These are phyloP conservation scores for Trichosporon ovoides DNA, from an alignment of 1,284 basidiomycete genomes.

Conservation along the genomic window DNA sequence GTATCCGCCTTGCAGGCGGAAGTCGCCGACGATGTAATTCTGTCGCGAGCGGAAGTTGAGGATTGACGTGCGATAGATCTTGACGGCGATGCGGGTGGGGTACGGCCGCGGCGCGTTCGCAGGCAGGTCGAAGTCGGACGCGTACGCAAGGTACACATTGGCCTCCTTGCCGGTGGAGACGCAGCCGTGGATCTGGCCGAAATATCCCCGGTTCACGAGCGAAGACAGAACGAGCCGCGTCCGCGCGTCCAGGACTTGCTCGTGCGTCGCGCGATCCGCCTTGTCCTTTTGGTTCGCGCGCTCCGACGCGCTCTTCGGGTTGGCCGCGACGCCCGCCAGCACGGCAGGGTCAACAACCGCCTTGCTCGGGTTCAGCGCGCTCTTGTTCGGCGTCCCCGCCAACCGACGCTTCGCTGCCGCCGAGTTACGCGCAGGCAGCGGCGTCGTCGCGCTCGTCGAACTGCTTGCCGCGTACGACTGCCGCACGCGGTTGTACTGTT, in stretches of 20 bases:
- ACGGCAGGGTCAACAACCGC: slow-evolving; percentile 60
- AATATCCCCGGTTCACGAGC: slow-evolving; percentile 80
- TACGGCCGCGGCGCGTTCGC: slow-evolving; percentile 53
- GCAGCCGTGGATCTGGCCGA: slow-evolving; percentile 86
- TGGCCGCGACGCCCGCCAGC: slow-evolving; percentile 68
- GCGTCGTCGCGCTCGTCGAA: slow-evolving; percentile 16
- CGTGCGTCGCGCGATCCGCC: slow-evolving; percentile 85
- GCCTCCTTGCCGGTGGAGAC: slow-evolving; percentile 95
- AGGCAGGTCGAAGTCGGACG: slow-evolving; percentile 52
- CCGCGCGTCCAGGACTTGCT: slow-evolving; percentile 87
- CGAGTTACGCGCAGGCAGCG: slow-evolving; percentile 37
- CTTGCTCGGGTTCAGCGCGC: slow-evolving; percentile 54
- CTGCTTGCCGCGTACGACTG: slow-evolving; percentile 56
- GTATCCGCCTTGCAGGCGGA: slow-evolving; percentile 89
- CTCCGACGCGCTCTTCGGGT: slow-evolving; percentile 80
- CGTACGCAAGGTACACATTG: slow-evolving; percentile 84
- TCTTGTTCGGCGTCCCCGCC: neutral
- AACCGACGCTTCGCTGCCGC: slow-evolving; percentile 3
- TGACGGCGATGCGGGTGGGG: slow-evolving; percentile 71
- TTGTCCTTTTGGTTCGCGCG: slow-evolving; percentile 85
- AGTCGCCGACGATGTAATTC: slow-evolving; percentile 84
- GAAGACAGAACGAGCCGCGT: slow-evolving; percentile 87
- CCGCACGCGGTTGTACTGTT: slow-evolving; percentile 86
- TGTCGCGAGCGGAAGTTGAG: slow-evolving; percentile 95
- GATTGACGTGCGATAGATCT: slow-evolving; percentile 98